Evolutionary conservation across 805 yeast genomes (phyloP).

Genomic region (Wickerhamiella occidentalis): DNA sequence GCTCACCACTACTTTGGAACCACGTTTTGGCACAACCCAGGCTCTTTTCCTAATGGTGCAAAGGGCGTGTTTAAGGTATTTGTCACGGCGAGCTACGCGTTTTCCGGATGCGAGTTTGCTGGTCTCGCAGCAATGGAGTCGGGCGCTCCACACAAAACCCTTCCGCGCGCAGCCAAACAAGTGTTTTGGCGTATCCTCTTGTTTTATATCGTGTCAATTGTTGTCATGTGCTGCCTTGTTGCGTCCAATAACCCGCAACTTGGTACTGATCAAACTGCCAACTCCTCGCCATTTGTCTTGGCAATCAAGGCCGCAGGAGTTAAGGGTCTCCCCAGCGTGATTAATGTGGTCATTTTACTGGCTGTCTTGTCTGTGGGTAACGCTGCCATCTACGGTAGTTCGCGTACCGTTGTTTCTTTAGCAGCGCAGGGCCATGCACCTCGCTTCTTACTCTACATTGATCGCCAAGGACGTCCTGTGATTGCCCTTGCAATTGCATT

Average conservation of each 20-base stretch:
- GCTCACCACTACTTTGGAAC: conserved; percentile 41
- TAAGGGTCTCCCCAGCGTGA: conserved; percentile 50
- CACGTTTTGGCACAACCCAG: conserved; percentile 48
- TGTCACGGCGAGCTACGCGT: conserved; percentile 66
- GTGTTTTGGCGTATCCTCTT: conserved; percentile 70
- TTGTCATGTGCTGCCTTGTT: conserved; percentile 53
- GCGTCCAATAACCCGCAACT: conserved; percentile 46
- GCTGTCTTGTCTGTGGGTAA: conserved; percentile 65
- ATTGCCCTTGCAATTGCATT: conserved; percentile 43
- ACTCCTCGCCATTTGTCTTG: conserved; percentile 65
- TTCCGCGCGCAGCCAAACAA: conserved; percentile 68
- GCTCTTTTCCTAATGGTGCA: conserved; percentile 54
- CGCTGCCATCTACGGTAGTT: conserved; percentile 56
- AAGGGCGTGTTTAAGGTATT: conserved; percentile 65
- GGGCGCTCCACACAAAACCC: conserved; percentile 48
- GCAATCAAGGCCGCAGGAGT: conserved; percentile 59
- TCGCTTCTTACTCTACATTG: conserved; percentile 50
- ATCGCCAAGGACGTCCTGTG: conserved; percentile 66
- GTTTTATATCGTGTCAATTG: conserved; percentile 52
- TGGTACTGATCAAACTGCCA: conserved; percentile 42
- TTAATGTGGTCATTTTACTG: conserved; percentile 59
- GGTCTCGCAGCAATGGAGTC: conserved; percentile 74
- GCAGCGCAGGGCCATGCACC: conserved; percentile 60
- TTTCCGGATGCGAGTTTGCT: conserved; percentile 61
- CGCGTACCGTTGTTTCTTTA: conserved; percentile 58